These are phyloP conservation scores for Globisporangium cederbergense DNA, from an alignment of 352 stramenopile genomes.

Conservation along the genomic window DNA sequence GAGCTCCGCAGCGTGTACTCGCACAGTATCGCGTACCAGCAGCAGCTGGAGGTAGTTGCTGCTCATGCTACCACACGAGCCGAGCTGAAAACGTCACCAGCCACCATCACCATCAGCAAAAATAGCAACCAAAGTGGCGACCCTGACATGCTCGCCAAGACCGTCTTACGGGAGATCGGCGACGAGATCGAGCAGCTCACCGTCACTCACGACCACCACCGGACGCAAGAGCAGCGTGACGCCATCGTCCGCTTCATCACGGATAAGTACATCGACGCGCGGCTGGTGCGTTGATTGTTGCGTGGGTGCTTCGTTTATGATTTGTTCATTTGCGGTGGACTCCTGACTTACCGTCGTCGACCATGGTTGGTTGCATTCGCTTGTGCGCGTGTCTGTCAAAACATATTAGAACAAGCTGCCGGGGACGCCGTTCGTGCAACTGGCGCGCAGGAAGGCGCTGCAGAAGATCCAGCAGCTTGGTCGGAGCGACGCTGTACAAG, in stretches of 20 bases:
- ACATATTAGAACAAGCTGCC: constrained; percentile 33
- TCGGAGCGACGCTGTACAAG: not conserved
- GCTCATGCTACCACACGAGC: not conserved
- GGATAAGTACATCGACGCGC: constrained; percentile 37
- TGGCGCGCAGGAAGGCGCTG: constrained; percentile 37
- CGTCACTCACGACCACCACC: not conserved
- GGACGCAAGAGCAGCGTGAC: constrained; percentile 13
- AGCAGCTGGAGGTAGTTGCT: not conserved
- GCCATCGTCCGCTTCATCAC: constrained; percentile 29
- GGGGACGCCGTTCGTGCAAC: constrained; percentile 46
- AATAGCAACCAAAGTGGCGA: constrained; percentile 5
- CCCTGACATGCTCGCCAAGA: constrained; percentile 34
- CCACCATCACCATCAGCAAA: not conserved
- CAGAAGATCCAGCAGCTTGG: constrained; percentile 44
- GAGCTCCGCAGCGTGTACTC: constrained; percentile 13
- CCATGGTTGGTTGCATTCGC: not conserved
- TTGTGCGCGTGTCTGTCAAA: not conserved
- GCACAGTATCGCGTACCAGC: constrained; percentile 9
- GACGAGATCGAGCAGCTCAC: constrained; percentile 41
- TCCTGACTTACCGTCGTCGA: no score
- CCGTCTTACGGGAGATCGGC: constrained; percentile 35
- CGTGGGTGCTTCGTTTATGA: not conserved
- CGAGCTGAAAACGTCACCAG: not conserved
- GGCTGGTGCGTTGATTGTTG: constrained; percentile 17
- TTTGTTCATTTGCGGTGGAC: not conserved